Percentiles rank a stretch among this genome's conserved stretches.
Conservation (phyloP, 177 flowering plant species). For the Vitis hybrid region DNA sequence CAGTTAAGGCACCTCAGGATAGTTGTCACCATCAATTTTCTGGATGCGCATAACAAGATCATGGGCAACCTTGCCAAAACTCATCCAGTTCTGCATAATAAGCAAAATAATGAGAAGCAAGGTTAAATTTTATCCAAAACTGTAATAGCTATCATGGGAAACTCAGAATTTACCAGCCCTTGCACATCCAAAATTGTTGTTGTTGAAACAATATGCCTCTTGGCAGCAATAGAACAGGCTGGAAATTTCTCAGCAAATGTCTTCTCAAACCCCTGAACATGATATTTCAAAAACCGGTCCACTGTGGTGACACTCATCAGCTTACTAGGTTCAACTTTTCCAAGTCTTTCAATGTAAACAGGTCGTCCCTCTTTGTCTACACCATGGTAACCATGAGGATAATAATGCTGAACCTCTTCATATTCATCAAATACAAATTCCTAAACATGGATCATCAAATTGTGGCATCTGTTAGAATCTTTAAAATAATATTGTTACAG, state of each 20-base stretch:
- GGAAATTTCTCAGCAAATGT: slow-evolving; percentile 77
- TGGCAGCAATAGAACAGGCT: slow-evolving; percentile 84
- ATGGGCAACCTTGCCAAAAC: slow-evolving; percentile 76
- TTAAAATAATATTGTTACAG: neutral
- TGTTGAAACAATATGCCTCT: slow-evolving; percentile 69
- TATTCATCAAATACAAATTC: slow-evolving; percentile 72
- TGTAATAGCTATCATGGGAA: neutral
- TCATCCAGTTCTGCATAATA: slow-evolving; percentile 71
- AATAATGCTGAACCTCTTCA: slow-evolving; percentile 71
- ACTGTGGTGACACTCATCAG: slow-evolving; percentile 75
- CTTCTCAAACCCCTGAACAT: slow-evolving; percentile 87
- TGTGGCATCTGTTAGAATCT: slow-evolving; percentile 1
- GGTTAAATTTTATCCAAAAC: neutral
- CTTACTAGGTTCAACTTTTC: slow-evolving; percentile 73
- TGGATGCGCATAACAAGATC: slow-evolving; percentile 82
- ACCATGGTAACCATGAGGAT: slow-evolving; percentile 96
- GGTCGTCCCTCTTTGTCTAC: slow-evolving; percentile 86
- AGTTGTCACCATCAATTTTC: slow-evolving; percentile 84
- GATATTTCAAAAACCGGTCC: slow-evolving; percentile 77
- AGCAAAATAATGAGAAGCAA: slow-evolving; percentile 15
- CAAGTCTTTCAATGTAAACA: slow-evolving; percentile 83
- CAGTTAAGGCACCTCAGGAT: slow-evolving; percentile 72
- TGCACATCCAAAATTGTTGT: slow-evolving; percentile 82
- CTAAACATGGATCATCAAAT: slow-evolving; percentile 30
- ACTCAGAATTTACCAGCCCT: slow-evolving; percentile 61